phyloP scores from a whole-genome alignment of 2,329 filamentous ascomycete species.

The Drechslerella stenobrocha region DNA sequence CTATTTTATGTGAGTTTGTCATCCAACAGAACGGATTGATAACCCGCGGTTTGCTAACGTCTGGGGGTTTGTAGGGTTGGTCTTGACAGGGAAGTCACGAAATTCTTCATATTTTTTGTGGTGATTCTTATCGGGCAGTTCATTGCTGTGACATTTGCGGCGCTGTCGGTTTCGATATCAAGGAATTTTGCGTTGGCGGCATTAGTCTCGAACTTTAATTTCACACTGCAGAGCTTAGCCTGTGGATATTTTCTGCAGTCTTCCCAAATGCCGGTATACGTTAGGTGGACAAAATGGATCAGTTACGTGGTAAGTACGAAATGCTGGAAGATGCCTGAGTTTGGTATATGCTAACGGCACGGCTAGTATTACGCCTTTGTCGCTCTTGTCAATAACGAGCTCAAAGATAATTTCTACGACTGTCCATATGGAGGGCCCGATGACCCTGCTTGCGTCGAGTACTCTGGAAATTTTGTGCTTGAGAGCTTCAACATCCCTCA shows the following conservation, averaged over 20 bases:
- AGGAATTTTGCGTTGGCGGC: conserved; percentile 72
- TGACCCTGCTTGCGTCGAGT: conserved; percentile 69
- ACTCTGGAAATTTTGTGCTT: conserved; percentile 71
- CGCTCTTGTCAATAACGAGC: conserved; percentile 72
- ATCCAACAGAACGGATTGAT: neutral
- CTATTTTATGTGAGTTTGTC: conserved; percentile 24
- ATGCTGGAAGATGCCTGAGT: too few relatives aligned
- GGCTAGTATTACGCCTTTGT: conserved; percentile 71
- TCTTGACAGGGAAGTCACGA: conserved; percentile 65
- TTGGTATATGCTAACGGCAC: neutral
- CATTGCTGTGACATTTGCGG: conserved; percentile 71
- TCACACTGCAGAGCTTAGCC: conserved; percentile 72
- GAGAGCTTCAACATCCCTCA: conserved; percentile 68
- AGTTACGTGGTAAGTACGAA: conserved; percentile 62
- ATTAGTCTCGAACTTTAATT: conserved; percentile 71
- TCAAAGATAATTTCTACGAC: conserved; percentile 71
- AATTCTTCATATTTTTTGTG: conserved; percentile 73
- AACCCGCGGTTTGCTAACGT: neutral
- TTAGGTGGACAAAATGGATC: conserved; percentile 75
- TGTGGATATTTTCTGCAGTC: conserved; percentile 77
- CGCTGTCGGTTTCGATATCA: conserved; percentile 67
- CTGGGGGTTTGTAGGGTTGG: conserved; percentile 68
- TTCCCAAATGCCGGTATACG: conserved; percentile 73
- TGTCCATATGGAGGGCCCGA: conserved; percentile 66
- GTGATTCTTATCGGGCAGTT: conserved; percentile 72